Conservation (phyloP, 208 protist species). For the Lotmaria passim region DNA sequence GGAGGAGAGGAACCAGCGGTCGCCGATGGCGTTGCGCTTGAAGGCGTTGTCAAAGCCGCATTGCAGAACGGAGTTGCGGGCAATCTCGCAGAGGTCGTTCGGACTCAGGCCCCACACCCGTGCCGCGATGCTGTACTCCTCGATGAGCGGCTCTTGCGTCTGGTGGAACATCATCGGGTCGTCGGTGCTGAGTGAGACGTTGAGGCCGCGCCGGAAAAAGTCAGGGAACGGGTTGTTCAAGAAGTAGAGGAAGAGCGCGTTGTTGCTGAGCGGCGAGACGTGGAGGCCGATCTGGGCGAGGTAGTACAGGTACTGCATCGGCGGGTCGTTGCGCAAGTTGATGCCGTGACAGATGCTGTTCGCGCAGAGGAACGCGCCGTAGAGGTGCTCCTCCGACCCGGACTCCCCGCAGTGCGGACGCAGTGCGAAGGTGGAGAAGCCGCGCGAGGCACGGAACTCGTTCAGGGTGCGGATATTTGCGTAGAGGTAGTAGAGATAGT, state of each 20-base stretch:
- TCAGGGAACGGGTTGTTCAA: conserved; percentile 96
- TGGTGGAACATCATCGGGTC: conserved; percentile 98
- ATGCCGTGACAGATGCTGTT: conserved; percentile 99
- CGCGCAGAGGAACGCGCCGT: conserved; percentile 93
- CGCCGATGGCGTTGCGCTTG: conserved; percentile 90
- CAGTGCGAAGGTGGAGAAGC: conserved; percentile 96
- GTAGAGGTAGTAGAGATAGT: conserved; percentile 99
- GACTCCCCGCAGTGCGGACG: conserved; percentile 98
- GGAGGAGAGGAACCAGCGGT: conserved; percentile 89
- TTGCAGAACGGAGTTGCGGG: conserved; percentile 92
- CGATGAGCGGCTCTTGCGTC: conserved; percentile 94
- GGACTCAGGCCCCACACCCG: conserved; percentile 90
- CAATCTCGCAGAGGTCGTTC: conserved; percentile 94
- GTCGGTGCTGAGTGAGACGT: conserved; percentile 98
- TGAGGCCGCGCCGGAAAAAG: conserved; percentile 97
- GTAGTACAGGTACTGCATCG: conserved; percentile 99
- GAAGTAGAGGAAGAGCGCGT: conserved; percentile 98
- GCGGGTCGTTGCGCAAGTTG: conserved; percentile 93
- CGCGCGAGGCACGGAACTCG: conserved; percentile 88
- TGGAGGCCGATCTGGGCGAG: conserved; percentile 98
- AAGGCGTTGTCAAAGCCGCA: conserved; percentile 90
- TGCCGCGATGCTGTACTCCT: conserved; percentile 95
- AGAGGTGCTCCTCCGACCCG: conserved; percentile 94
- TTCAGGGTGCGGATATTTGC: conserved; percentile 98
- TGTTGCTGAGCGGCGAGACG: conserved; percentile 99